These are phyloP conservation scores for Remersonia thermophila DNA, from an alignment of 2,329 filamentous ascomycete species.

Conservation along the genomic window DNA sequence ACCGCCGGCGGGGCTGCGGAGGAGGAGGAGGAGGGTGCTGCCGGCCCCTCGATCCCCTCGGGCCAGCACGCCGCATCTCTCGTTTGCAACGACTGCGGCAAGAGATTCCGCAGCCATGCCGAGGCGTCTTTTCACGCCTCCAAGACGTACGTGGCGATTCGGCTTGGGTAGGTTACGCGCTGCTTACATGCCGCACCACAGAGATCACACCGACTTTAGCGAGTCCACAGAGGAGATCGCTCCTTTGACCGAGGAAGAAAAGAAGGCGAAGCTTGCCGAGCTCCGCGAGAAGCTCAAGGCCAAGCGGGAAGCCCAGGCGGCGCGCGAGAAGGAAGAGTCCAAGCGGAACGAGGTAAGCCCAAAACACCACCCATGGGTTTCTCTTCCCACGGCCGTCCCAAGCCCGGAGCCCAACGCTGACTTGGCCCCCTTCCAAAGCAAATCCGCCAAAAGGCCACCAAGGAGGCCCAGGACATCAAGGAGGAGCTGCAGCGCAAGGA, in stretches of 20 bases:
- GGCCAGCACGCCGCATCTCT: slow-evolving; percentile 67
- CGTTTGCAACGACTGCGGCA: slow-evolving; percentile 89
- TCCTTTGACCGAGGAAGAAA: slow-evolving; percentile 84
- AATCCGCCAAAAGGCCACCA: slow-evolving; percentile 76
- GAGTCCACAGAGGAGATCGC: slow-evolving; percentile 90
- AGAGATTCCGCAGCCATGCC: slow-evolving; percentile 70
- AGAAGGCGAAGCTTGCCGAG: slow-evolving; percentile 65
- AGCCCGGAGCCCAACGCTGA: slow-evolving; percentile 19
- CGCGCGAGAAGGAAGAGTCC: slow-evolving; percentile 66
- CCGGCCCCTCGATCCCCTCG: slow-evolving; percentile 41
- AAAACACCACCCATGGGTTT: background rate
- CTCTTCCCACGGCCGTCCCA: slow-evolving; percentile 6
- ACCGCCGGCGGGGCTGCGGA: slow-evolving; percentile 25
- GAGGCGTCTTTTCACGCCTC: slow-evolving; percentile 83
- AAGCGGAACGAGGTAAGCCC: slow-evolving; percentile 67
- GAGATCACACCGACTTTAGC: slow-evolving; percentile 77
- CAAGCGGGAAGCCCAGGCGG: slow-evolving; percentile 57
- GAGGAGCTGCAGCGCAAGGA: slow-evolving; percentile 82
- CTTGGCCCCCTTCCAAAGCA: slow-evolving; percentile 22
- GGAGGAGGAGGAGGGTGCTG: slow-evolving; percentile 38
- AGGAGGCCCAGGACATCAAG: slow-evolving; percentile 77
- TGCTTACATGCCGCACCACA: slow-evolving; percentile 22
- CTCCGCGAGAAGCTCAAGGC: slow-evolving; percentile 58
- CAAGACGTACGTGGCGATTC: slow-evolving; percentile 51
- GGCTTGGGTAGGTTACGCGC: background rate